Percentiles rank a stretch among this genome's conserved stretches.
These are phyloP conservation scores for Lactifluus piperatus DNA, from an alignment of 768 basidiomycete species.

Conservation along the genomic window DNA sequence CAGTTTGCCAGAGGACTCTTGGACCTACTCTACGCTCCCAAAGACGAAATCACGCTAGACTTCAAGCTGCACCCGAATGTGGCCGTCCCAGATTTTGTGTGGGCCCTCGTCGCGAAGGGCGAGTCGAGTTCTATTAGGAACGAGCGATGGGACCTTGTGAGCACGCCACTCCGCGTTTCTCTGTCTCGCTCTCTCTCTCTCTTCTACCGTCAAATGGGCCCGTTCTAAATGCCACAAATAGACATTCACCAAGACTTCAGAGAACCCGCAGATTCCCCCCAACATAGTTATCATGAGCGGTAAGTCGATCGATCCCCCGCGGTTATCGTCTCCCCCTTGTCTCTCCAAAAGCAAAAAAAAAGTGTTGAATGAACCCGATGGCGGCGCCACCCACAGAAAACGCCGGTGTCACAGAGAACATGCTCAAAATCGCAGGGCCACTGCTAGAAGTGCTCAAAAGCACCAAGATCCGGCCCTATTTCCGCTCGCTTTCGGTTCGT, in stretches of 20 bases:
- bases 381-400: constrained; percentile 45
- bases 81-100: constrained; percentile 61
- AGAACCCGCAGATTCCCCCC: constrained; percentile 51
- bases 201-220: background rate
- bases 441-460: constrained; percentile 52
- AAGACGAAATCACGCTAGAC: constrained; percentile 68
- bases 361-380: background rate
- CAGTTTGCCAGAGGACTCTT: constrained; percentile 55
- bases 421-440: constrained; percentile 53
- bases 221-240: constrained; percentile 25
- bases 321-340: background rate
- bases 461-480: constrained; percentile 59
- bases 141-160: constrained; percentile 79
- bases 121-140: constrained; percentile 62
- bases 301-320: constrained; percentile 21
- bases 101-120: constrained; percentile 76
- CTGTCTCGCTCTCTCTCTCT: background rate
- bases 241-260: constrained; percentile 78
- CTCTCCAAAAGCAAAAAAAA: background rate
- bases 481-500: constrained; percentile 78
- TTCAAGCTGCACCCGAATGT: constrained; percentile 54
- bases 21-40: constrained; percentile 64
- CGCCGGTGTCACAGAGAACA: constrained; percentile 72
- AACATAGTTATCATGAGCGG: constrained; percentile 71
- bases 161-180: constrained; percentile 24